These are phyloP conservation scores for Leonotis leonurus DNA, from an alignment of 257 asterid species.

Conservation along the genomic window DNA sequence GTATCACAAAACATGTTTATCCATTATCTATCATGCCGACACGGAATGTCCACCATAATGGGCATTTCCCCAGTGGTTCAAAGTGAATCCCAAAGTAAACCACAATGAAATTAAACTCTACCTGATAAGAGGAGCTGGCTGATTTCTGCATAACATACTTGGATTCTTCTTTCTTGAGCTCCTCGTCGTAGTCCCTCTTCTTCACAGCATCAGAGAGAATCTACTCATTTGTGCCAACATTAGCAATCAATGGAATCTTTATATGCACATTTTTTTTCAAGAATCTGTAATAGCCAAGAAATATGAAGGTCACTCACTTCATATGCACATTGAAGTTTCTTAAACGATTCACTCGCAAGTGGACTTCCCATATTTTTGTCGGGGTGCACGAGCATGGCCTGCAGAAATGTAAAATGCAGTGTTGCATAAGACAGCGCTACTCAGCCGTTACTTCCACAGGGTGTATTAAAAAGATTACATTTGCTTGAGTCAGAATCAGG, in stretches of 20 bases:
- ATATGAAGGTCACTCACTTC: constrained; percentile 45
- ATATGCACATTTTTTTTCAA: constrained; percentile 11
- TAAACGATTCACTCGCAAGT: constrained; percentile 89
- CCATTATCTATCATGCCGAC: background rate
- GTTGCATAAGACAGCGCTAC: background rate
- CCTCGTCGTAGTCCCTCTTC: constrained; percentile 94
- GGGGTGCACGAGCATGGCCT: constrained; percentile 99
- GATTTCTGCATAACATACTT: constrained; percentile 73
- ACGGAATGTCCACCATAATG: background rate
- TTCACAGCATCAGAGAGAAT: constrained; percentile 90
- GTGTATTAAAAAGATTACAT: background rate
- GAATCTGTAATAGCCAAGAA: constrained; percentile 1
- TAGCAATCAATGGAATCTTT: constrained; percentile 22
- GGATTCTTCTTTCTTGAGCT: constrained; percentile 79
- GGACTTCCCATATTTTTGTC: constrained; percentile 96
- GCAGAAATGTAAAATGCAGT: constrained; percentile 4
- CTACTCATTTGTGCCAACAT: constrained; percentile 37
- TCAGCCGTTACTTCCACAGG: background rate
- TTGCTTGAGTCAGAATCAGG: background rate
- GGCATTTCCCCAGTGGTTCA: background rate
- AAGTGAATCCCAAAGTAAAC: background rate
- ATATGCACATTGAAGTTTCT: constrained; percentile 96
- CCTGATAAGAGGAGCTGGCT: constrained; percentile 77
- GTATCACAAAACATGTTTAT: constrained; percentile 20
- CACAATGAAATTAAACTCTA: constrained; percentile 14